Evolutionary conservation across 2,329 filamentous ascomycete genomes (phyloP).

Genomic region (Pezicula neosporulosa): DNA sequence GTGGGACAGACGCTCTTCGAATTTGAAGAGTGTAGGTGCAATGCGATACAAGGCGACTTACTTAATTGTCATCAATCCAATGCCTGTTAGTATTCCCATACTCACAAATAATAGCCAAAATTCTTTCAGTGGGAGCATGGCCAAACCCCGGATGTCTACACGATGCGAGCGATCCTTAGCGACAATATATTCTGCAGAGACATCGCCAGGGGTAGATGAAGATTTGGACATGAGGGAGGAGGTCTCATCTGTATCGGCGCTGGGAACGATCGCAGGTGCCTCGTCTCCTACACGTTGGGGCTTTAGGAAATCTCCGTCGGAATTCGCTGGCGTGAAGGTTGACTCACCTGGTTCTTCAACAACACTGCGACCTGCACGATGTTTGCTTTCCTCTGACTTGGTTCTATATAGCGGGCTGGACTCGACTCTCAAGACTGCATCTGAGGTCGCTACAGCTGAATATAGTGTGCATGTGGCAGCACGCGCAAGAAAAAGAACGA

Average conservation of each 20-base stretch:
- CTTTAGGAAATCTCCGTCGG: conserved; percentile 26
- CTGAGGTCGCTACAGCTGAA: conserved; percentile 34
- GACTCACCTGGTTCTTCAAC: conserved; percentile 71
- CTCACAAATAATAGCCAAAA: conserved; percentile 91
- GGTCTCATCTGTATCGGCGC: conserved; percentile 61
- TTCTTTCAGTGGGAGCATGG: conserved; percentile 66
- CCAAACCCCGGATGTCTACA: conserved; percentile 86
- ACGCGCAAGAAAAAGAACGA: conserved; percentile 85
- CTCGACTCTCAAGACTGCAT: conserved; percentile 18
- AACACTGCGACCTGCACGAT: conserved; percentile 32
- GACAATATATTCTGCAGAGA: conserved; percentile 48
- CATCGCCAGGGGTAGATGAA: conserved; percentile 44
- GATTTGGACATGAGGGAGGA: conserved; percentile 75
- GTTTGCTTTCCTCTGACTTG: conserved; percentile 40
- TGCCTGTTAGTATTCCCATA: conserved; percentile 86
- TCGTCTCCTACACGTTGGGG: conserved; percentile 24
- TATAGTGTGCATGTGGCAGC: conserved; percentile 54
- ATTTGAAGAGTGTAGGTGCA: too few species aligned
- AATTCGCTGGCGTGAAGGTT: conserved; percentile 26
- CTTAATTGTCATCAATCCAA: conserved; percentile 99
- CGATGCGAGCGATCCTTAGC: conserved; percentile 72
- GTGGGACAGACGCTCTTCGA: too few species aligned
- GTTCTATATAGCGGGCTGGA: conserved; percentile 37
- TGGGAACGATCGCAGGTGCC: conserved; percentile 20
- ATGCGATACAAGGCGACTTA: conserved; percentile 42